These are phyloP conservation scores for Zizania palustris DNA, from an alignment of 202 grass and related monocot species.

Conservation along the genomic window DNA sequence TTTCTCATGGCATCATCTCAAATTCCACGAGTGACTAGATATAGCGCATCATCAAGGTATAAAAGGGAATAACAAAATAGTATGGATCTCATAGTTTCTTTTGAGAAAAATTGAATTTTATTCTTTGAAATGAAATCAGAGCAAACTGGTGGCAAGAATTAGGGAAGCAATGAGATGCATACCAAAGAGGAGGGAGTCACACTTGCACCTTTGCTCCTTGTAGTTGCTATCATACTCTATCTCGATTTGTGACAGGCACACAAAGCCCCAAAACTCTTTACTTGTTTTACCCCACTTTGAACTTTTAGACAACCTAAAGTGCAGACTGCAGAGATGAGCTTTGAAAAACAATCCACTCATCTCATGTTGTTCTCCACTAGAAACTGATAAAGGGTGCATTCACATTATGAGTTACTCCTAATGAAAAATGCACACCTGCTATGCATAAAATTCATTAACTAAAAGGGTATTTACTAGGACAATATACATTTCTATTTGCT, in stretches of 20 bases:
- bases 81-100: not conserved
- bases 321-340: not conserved
- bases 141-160: not conserved
- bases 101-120: not conserved
- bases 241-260: not conserved
- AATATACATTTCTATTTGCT: constrained; percentile 58
- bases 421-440: no score
- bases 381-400: constrained; percentile 11
- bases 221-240: constrained; percentile 59
- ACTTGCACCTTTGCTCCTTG: constrained; percentile 48
- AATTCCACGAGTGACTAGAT: constrained; percentile 69
- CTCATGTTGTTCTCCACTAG: not conserved
- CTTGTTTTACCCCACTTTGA: no score
- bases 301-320: constrained; percentile 1
- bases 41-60: constrained; percentile 92
- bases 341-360: not conserved
- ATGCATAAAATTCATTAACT: not conserved
- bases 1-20: constrained; percentile 64
- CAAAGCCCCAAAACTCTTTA: not conserved
- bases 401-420: no score
- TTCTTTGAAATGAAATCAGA: not conserved
- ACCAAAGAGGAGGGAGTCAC: constrained; percentile 86
- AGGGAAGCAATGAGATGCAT: constrained; percentile 16
- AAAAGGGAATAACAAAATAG: not conserved
- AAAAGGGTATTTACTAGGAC: constrained; percentile 50